A percentile compares a stretch with the other conserved stretches of the same genome.
Evolutionary conservation across 2,329 filamentous ascomycete genomes (phyloP).

Genomic region (Lachnellula occidentalis): DNA sequence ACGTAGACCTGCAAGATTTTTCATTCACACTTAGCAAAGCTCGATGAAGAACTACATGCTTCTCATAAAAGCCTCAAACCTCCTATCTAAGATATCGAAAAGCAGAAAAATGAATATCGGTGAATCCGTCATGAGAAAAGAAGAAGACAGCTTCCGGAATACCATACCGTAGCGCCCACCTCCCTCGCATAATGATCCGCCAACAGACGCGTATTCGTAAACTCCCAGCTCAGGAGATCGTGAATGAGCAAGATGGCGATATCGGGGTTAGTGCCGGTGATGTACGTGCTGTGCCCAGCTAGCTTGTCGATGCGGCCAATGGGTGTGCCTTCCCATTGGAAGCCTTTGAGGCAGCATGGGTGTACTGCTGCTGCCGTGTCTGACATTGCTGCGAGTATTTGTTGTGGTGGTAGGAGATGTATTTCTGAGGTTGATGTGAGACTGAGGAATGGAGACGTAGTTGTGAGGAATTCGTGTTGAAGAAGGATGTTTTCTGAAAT

Average conservation of each 20-base stretch:
- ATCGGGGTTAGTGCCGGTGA: conserved; percentile 33
- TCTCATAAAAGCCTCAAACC: too few species aligned
- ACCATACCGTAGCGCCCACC: conserved; percentile 33
- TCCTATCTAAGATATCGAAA: too few species aligned
- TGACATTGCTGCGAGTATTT: not conserved
- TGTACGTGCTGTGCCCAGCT: conserved; percentile 32
- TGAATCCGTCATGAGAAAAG: too few species aligned
- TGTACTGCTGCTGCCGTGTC: conserved; percentile 1
- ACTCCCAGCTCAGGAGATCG: conserved; percentile 41
- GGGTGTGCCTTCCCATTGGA: conserved; percentile 38
- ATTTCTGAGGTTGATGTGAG: too few species aligned
- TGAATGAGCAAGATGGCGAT: conserved; percentile 35
- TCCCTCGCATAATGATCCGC: conserved; percentile 43
- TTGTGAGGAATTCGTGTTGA: too few species aligned
- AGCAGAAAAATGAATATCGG: too few species aligned
- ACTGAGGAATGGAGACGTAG: too few species aligned
- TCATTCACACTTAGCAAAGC: too few species aligned
- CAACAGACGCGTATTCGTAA: conserved; percentile 39
- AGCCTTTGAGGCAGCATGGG: conserved; percentile 34
- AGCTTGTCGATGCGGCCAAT: conserved; percentile 32
- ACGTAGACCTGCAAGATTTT: conserved; percentile 34
- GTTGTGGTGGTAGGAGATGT: too few species aligned
- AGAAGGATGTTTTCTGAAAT: too few species aligned
- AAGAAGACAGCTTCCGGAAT: too few species aligned
- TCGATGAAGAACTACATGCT: too few species aligned